Base-by-base conservation (phyloP, 179 eudicot species). In the Patellifolia procumbens region DNA sequence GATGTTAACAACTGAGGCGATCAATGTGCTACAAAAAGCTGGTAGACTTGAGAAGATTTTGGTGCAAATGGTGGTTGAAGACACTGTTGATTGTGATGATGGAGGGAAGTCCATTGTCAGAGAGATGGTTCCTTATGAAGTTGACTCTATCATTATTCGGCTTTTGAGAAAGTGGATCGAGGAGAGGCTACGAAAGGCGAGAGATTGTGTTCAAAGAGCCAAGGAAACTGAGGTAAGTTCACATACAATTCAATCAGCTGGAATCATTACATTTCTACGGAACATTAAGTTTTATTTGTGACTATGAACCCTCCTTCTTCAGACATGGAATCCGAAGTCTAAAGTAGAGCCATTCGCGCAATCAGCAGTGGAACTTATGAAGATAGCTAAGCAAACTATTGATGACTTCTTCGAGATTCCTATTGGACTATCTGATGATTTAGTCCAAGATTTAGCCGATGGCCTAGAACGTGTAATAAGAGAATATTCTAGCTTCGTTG, bases 301-400 rank as follows among this genome's bases (percentile, higher is more conserved):
- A 51, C 6, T 19, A 59, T 59, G 32, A 28, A 28, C 6, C 4
- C 12, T 59, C 20, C 17, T 16, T 26, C 20, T 60, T 62, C 82
- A 95, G 99, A 89, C 95, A 78, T 95, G 99, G 99, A 95, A 93
- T 79, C 97, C 99, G 0, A 92, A 87, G 81, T 95, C 99, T 12
- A 92, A 95, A 83, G 80, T 85, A 7, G 99, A 95, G 79, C 97
- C 99, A 32, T 92, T 89, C 37, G 92, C 99, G 8, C 93, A 85
- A 62, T 89, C 99, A 55, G 89, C 97, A 7, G 87, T 84, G 43
- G 97, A 95, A 62, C 84, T 95, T 28, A 81, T 90, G 89, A 83
- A 72, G 70, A 74, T 80, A 72, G 85, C 85, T 61, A 92, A 80
- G 85, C 89, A 90, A 68, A 79, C 87, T 7, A 87, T 93, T 64